A percentile compares a stretch with the other conserved stretches of the same genome.
Evolutionary conservation across 805 yeast genomes (phyloP).

Genomic region (Citeromyces nyonsensis): DNA sequence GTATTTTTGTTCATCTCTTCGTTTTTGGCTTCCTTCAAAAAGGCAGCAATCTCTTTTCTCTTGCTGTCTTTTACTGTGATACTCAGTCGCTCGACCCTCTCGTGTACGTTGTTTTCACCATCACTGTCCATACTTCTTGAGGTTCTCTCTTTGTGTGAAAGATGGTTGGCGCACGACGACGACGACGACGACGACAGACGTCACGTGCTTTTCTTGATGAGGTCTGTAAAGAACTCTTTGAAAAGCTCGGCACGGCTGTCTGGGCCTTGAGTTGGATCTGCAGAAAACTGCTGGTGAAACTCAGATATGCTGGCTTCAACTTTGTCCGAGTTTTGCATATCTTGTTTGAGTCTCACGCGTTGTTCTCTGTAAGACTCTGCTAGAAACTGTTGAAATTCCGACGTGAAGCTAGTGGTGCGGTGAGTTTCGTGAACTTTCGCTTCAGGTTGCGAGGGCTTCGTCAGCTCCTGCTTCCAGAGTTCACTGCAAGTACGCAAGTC

Average conservation of each 20-base stretch:
- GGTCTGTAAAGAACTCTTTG: not conserved
- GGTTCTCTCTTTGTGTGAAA: not conserved
- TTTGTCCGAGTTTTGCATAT: not conserved
- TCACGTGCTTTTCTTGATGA: too few relatives aligned
- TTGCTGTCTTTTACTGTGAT: slow-evolving; percentile 8
- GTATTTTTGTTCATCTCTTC: slow-evolving; percentile 2
- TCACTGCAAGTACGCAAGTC: slow-evolving; percentile 8
- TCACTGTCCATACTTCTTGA: not conserved
- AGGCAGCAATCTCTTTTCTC: too few relatives aligned
- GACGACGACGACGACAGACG: too few relatives aligned
- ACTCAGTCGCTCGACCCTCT: slow-evolving; percentile 14
- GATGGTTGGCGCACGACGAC: not conserved
- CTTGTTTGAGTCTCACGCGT: not conserved
- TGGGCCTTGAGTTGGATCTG: too few relatives aligned
- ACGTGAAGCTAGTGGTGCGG: not conserved
- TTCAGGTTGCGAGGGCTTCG: not conserved
- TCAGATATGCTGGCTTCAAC: too few relatives aligned
- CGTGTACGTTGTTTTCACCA: slow-evolving; percentile 5
- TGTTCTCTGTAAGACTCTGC: not conserved
- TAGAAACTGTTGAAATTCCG: not conserved
- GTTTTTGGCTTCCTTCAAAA: too few relatives aligned
- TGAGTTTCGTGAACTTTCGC: not conserved
- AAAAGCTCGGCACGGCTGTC: too few relatives aligned
- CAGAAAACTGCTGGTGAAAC: too few relatives aligned
- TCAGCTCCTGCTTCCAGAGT: slow-evolving; percentile 13